Evolutionary conservation across 164 flowering plant genomes (phyloP).

Genomic region (Warburgia ugandensis): DNA sequence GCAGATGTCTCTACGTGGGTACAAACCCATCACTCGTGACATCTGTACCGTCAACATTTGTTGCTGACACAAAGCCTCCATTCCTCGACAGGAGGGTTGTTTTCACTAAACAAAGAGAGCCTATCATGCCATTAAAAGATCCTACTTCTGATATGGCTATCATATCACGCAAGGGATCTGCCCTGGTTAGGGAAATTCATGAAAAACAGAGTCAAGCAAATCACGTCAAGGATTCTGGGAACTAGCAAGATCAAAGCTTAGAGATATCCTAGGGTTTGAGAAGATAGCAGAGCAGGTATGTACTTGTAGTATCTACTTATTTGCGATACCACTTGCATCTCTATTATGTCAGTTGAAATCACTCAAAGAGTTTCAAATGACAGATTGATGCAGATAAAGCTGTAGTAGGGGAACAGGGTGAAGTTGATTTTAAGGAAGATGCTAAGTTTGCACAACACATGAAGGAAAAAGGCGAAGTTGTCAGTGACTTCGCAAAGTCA

Average conservation of each 20-base stretch:
- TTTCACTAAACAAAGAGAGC: slow-evolving; percentile 93
- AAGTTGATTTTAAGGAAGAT: slow-evolving; percentile 88
- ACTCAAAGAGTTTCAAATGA: slow-evolving; percentile 3
- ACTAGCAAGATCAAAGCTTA: slow-evolving; percentile 96
- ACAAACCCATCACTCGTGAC: too few species aligned
- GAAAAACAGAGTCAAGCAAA: slow-evolving; percentile 83
- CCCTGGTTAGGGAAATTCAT: slow-evolving; percentile 72
- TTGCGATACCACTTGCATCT: not conserved
- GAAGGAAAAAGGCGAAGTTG: slow-evolving; percentile 83
- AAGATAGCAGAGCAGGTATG: slow-evolving; percentile 86
- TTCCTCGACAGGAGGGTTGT: slow-evolving; percentile 94
- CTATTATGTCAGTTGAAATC: not conserved
- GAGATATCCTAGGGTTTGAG: slow-evolving; percentile 95
- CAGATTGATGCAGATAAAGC: slow-evolving; percentile 98
- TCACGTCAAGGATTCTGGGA: slow-evolving; percentile 99
- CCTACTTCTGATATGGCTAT: slow-evolving; percentile 99
- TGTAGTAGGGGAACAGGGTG: slow-evolving; percentile 86
- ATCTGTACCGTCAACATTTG: not conserved
- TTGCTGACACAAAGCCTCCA: slow-evolving; percentile 93
- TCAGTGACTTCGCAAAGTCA: slow-evolving; percentile 91
- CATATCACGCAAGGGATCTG: slow-evolving; percentile 91
- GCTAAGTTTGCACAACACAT: slow-evolving; percentile 93
- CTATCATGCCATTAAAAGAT: slow-evolving; percentile 91
- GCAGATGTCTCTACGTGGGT: too few species aligned
- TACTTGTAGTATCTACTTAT: not conserved